A percentile compares a stretch with the other conserved stretches of the same genome.
Conservation (phyloP, 805 yeast genomes). For the Hanseniaspora taiwanica region DNA sequence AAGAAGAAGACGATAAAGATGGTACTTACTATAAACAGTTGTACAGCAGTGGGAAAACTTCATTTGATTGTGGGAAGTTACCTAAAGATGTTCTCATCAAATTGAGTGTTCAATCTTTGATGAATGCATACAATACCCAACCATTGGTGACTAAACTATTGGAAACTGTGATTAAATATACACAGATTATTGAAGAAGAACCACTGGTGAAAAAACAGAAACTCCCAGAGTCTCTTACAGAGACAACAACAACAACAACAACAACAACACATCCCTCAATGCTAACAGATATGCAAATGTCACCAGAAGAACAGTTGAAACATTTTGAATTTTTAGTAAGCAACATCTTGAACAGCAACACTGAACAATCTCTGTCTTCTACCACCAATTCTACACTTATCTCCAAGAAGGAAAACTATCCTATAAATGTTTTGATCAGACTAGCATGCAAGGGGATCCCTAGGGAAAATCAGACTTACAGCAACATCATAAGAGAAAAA, state of each 20-base stretch:
- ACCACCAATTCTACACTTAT: too few relatives aligned
- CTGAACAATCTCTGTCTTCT: too few relatives aligned
- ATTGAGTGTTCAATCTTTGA: constrained; percentile 51
- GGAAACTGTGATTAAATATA: neutral
- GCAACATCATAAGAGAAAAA: constrained; percentile 53
- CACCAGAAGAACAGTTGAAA: neutral
- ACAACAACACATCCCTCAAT: neutral
- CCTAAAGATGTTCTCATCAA: constrained; percentile 48
- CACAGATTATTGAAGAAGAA: neutral
- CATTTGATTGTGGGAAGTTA: constrained; percentile 47
- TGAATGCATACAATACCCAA: constrained; percentile 6
- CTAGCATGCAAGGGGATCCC: constrained; percentile 70
- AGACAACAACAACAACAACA: too few relatives aligned
- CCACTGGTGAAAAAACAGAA: neutral
- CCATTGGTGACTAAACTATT: constrained; percentile 3
- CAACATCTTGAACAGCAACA: neutral
- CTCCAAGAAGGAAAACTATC: constrained; percentile 29
- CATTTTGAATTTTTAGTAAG: neutral
- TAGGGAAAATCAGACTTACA: constrained; percentile 28
- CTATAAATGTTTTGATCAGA: constrained; percentile 51
- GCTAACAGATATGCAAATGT: neutral
- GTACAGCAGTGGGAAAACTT: constrained; percentile 4
- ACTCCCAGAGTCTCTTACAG: too few relatives aligned
- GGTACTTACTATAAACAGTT: constrained; percentile 1
- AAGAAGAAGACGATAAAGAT: neutral